Evolutionary conservation across 768 basidiomycete genomes (phyloP).

Genomic region (Coprinopsis strossmayeri): DNA sequence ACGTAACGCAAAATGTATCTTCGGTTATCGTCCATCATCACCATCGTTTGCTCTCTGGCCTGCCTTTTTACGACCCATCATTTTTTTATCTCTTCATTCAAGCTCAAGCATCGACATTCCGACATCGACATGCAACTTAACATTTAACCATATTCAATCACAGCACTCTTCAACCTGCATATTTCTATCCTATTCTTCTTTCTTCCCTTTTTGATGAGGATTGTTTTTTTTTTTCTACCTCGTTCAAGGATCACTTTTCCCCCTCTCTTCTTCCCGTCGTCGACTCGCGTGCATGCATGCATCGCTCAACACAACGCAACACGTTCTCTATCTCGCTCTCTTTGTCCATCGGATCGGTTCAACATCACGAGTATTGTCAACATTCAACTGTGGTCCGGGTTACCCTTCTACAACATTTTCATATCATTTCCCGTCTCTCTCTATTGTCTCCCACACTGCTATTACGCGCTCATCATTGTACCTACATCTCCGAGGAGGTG

Average conservation of each 20-base stretch:
- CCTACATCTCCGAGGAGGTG: neutral
- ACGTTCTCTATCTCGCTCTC: neutral
- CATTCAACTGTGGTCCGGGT: neutral
- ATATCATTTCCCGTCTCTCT: neutral
- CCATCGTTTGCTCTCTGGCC: neutral
- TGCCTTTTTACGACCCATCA: neutral
- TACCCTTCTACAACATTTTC: neutral
- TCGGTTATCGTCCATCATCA: neutral
- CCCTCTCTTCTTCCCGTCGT: too few relatives aligned
- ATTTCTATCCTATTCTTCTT: too few relatives aligned
- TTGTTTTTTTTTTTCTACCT: too few relatives aligned
- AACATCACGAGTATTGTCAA: neutral
- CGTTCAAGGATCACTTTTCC: too few relatives aligned
- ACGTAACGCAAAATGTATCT: neutral
- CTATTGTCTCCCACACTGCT: conserved; percentile 3
- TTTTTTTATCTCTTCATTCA: neutral
- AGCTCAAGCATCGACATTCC: neutral
- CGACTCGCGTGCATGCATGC: neutral
- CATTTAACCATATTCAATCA: too few relatives aligned
- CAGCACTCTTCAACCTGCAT: neutral
- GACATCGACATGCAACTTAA: neutral
- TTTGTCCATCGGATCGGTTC: neutral
- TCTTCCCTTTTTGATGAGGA: too few relatives aligned
- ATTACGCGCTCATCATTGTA: conserved; percentile 3
- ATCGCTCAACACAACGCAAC: too few relatives aligned